Evolutionary conservation across 345 rosid species (phyloP), one percentile per base, ranked within the genome.

Genomic region (Murraya paniculata): DNA sequence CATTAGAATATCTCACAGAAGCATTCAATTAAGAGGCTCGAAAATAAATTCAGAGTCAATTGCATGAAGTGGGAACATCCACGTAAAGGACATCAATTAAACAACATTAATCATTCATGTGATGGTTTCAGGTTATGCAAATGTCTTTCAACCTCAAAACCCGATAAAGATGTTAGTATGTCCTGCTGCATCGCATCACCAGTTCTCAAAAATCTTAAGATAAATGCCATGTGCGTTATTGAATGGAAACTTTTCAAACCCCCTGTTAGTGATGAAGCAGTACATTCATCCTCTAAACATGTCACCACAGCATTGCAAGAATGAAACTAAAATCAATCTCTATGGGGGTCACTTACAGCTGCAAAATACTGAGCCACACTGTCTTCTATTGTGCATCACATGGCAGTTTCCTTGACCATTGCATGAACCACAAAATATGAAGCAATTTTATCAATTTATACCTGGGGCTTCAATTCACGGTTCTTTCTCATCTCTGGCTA

Each of bases 301-400:
- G 62, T 61, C 38, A 39, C 36, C 53, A 74, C n/a, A 18, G 25
- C 39, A 61, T 41, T 30, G 9, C 68, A 41, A 8, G 38, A 25
- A 28, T 28, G 55, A 58, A 31, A 45, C 22, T 39, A 11, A 72
- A 36, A 25, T 36, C 41, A 30, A 21, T 53, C 27, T 56, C 72
- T 25, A 69, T 6, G 13, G 30, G 14, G 72, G 58, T 45, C 74
- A 71, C 6, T 7, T 58, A 35, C 7, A 72, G n/a, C 58, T 5
- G 65, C 30, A 72, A 57, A 72, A 38, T 58, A 72, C n/a, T 35
- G 58, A 72, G 53, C 39, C 75, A 72, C n/a, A n/a, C 22, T 31
- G 6, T 64, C n/a, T 16, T 18, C 3, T 22, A 57, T 13, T 35
- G 41, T 13, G 14, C 5, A 33, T 31, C 56, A 38, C 19, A 30